Conservation (phyloP, 2,329 filamentous ascomycete genomes). For the Kalmusia sp. region DNA sequence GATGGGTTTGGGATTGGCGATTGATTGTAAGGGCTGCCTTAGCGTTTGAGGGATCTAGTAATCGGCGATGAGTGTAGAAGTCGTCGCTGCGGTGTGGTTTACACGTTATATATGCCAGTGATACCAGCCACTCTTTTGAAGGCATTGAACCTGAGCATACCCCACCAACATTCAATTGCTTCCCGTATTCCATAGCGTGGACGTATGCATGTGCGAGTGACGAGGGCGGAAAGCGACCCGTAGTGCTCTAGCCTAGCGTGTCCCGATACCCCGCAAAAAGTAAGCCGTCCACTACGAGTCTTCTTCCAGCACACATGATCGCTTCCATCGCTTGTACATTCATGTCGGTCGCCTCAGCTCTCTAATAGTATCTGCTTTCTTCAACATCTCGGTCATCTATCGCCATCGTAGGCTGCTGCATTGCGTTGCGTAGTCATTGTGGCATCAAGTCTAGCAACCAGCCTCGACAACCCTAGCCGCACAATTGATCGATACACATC, state of each 20-base stretch:
- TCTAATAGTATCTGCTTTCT: not conserved
- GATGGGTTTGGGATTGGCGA: not conserved
- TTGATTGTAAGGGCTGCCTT: not conserved
- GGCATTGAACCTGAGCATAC: too few species aligned
- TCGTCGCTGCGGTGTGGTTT: not conserved
- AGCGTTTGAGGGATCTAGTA: too few species aligned
- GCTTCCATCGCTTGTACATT: not conserved
- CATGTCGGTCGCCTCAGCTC: too few species aligned
- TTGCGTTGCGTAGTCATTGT: not conserved
- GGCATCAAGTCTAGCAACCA: not conserved
- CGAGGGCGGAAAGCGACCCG: too few species aligned
- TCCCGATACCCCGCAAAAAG: not conserved
- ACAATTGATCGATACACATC: not conserved
- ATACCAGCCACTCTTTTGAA: constrained; percentile 17
- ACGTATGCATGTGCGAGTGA: too few species aligned
- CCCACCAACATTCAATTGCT: too few species aligned
- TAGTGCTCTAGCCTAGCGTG: not conserved
- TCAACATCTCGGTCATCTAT: not conserved
- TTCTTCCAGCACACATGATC: not conserved
- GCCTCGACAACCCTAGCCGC: not conserved
- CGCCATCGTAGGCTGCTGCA: not conserved
- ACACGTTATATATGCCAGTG: constrained; percentile 8
- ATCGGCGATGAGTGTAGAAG: not conserved
- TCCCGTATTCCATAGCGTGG: too few species aligned
- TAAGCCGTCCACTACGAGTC: not conserved